Evolutionary conservation across 2,329 filamentous ascomycete genomes (phyloP), one percentile per base, ranked within the genome.

Genomic region (Huntiella bhutanensis): DNA sequence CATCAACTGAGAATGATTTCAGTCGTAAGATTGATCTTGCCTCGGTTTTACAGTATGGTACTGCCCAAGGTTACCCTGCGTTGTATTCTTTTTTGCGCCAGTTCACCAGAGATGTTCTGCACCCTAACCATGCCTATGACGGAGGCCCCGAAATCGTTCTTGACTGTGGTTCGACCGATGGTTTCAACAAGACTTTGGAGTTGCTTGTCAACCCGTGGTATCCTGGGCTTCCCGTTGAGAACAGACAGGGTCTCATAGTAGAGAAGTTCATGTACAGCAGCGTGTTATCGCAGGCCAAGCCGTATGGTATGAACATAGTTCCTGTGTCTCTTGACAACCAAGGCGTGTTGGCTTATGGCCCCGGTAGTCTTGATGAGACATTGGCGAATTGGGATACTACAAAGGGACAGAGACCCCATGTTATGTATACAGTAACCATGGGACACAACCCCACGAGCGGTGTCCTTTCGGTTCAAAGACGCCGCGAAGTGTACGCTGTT

Each of bases 401-500:
- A 36, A 77, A 70, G 54, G 87, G 87, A 1, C 78, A 75, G 56
- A 70, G 81, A 49, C 87, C 87, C 36, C 82, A 88, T 59, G 59
- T 95, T 53, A 70, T 95, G 66, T 95, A 95, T 59, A 92, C 84
- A 2, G 82, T 95, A 52, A 87, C 83, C 4, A 62, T 62, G 57
- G 87, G 86, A 22, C 86, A 94, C 56, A 94, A 94, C 58, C 87
- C 86, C 2, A 92, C 85, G 0, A 79, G 82, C 28, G 77, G 80
- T 32, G 76, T 82, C 2, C 67, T 92, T 2, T 78, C 81, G 2
- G 59, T 91, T 7, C 64, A 79, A 55, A 76, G 88, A 36, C 74
- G 83, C 47, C 80, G 74, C 55, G 77, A 86, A 44, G 71, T 95
- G 22, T 95, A 95, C 58, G 73, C 70, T 13, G 59, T 95, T 11